Base-by-base conservation (phyloP, 805 yeast species). In the Teunomyces stri region DNA sequence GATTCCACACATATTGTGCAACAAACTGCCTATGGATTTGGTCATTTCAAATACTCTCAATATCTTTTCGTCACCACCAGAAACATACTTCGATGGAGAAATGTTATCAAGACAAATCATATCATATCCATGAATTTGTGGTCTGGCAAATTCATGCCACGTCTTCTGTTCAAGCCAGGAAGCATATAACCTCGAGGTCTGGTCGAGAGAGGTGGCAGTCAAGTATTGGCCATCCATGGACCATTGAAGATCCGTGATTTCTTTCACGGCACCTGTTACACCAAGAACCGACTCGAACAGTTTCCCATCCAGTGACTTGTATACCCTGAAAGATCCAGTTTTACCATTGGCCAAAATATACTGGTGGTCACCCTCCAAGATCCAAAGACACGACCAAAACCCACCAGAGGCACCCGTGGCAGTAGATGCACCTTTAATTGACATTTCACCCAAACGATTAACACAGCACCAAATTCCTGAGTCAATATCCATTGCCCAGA, bases 101-200 rank as follows among this genome's bases (percentile, higher is more conserved):
- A 94, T 65, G 10, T 85, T 74, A 33, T 83, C 80, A 6, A 87
- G 72, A 54, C 96, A 83, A 33, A 88, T 76, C 97, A 94, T 90
- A 61, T 94, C 98, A 62, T 89, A 94, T 6, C 99, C 99, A 65
- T 94, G 99, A 52, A 94, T 94, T 65, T 94, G 99, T 0, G 99
- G 98, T 56, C 99, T 79, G 1, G 97, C 89, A 65, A 94, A 85
- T 64, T 94, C 99, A 61, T 85, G 85, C 96, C 97, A 90, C 1
- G 84, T 72, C 0, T 54, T 47, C 5, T 54, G 50, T 10, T 56
- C 47, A 2, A 49, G 51, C 88, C 89, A 86, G 22, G 78, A 80
- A 0, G 96, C 83, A 65, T 78, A 85, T 20, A 94, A 62, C 57
- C 99, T 76, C 0, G 98, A 89, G 0, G 99, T 94, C 68, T 94